A percentile compares a stretch with the other conserved stretches of the same genome.
These are phyloP conservation scores for Delonix regia DNA, from an alignment of 306 rosid species.

Conservation along the genomic window DNA sequence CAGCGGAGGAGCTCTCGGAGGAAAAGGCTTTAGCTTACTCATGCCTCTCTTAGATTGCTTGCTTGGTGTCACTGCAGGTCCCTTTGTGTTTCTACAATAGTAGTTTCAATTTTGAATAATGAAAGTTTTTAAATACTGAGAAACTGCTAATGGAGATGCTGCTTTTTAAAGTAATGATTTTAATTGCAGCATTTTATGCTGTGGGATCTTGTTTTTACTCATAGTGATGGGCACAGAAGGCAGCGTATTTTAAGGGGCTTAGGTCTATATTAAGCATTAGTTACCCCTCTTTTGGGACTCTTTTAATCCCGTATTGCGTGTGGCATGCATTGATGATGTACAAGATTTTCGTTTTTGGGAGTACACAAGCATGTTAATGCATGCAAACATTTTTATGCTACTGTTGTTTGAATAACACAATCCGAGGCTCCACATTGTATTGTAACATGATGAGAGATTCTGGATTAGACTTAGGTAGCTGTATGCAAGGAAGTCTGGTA, in stretches of 20 bases:
- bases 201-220: constrained; percentile 28
- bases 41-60: constrained; percentile 67
- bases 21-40: constrained; percentile 93
- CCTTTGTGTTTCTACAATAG: constrained; percentile 32
- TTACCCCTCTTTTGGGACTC: neutral
- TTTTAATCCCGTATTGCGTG: neutral
- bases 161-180: constrained; percentile 33
- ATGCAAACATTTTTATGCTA: neutral
- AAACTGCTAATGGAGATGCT: constrained; percentile 47
- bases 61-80: constrained; percentile 13
- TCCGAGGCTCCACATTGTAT: neutral
- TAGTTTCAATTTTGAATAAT: constrained; percentile 66
- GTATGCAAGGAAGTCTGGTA: too few species aligned
- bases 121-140: constrained; percentile 43
- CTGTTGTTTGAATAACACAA: neutral
- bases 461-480: too few species aligned
- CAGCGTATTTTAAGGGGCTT: constrained; percentile 6
- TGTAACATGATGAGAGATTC: neutral
- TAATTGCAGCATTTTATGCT: constrained; percentile 36
- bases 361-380: constrained; percentile 38
- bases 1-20: constrained; percentile 83
- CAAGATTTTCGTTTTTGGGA: constrained; percentile 26
- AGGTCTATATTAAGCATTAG: neutral
- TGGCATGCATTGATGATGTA: neutral
- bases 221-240: neutral